These are phyloP conservation scores for Fragilaria crotonensis DNA, from an alignment of 108 stramenopile species.

Conservation along the genomic window DNA sequence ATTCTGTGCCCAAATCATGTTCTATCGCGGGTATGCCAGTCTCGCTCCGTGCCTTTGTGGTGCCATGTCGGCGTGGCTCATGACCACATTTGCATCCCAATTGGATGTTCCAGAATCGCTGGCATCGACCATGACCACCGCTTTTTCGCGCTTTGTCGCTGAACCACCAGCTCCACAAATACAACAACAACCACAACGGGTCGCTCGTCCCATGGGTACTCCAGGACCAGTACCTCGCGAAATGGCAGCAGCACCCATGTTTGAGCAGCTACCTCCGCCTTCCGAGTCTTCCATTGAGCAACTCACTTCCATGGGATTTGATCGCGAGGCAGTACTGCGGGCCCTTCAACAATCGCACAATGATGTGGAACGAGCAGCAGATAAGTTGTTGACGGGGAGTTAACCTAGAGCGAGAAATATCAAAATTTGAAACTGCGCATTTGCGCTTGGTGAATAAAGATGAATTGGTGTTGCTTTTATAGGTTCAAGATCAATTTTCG, in stretches of 20 bases:
- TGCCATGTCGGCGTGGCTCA: slow-evolving; percentile 19
- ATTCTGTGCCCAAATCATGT: slow-evolving; percentile 38
- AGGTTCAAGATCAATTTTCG: no score
- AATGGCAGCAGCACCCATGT: slow-evolving; percentile 19
- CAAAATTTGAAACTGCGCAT: no score
- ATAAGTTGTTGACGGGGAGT: slow-evolving; percentile 47
- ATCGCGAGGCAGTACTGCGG: slow-evolving; percentile 56
- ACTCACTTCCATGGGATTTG: slow-evolving; percentile 80
- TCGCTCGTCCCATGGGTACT: neutral
- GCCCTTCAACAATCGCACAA: slow-evolving; percentile 63
- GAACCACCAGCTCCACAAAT: slow-evolving; percentile 8
- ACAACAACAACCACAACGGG: neutral
- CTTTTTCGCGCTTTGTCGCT: slow-evolving; percentile 16
- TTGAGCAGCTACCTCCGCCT: slow-evolving; percentile 18
- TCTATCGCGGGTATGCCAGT: slow-evolving; percentile 19
- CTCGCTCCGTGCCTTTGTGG: slow-evolving; percentile 24
- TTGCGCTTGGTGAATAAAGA: no score
- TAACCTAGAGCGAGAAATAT: no score
- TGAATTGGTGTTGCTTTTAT: no score
- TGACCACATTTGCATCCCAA: slow-evolving; percentile 2
- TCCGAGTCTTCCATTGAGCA: slow-evolving; percentile 66
- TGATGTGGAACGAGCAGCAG: slow-evolving; percentile 85
- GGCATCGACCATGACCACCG: slow-evolving; percentile 1
- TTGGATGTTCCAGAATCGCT: slow-evolving; percentile 27
- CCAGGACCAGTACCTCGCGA: slow-evolving; percentile 6